These are phyloP conservation scores for Pseudopithomyces maydicus DNA, from an alignment of 2,329 filamentous ascomycete species.

Conservation along the genomic window DNA sequence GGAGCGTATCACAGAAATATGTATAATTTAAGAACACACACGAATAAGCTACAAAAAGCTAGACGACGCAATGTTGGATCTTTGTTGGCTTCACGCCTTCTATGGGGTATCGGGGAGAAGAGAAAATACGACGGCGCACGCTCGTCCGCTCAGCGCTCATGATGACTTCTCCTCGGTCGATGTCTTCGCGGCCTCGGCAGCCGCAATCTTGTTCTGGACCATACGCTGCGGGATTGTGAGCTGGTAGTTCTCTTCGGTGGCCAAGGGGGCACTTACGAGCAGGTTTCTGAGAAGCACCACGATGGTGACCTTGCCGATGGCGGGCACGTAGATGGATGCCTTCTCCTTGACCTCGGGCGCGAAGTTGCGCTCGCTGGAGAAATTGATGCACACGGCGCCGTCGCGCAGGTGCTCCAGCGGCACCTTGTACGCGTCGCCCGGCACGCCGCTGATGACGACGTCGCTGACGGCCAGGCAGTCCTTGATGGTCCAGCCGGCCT, in stretches of 20 bases:
- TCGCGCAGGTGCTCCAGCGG: slow-evolving; percentile 81
- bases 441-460: slow-evolving; percentile 93
- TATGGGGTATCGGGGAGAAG: slow-evolving; percentile 6
- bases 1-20: too few relatives aligned
- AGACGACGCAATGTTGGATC: background rate
- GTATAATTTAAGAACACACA: too few relatives aligned
- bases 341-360: slow-evolving; percentile 89
- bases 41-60: too few relatives aligned
- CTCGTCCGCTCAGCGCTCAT: slow-evolving; percentile 1
- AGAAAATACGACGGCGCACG: background rate
- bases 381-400: slow-evolving; percentile 98
- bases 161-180: slow-evolving; percentile 23
- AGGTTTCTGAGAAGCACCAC: slow-evolving; percentile 88
- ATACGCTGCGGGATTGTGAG: slow-evolving; percentile 45
- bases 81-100: slow-evolving; percentile 8
- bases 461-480: slow-evolving; percentile 87
- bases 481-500: slow-evolving; percentile 77
- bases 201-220: slow-evolving; percentile 49
- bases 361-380: slow-evolving; percentile 95
- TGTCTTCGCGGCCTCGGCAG: slow-evolving; percentile 27
- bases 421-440: slow-evolving; percentile 86
- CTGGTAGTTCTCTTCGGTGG: background rate
- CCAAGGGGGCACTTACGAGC: slow-evolving; percentile 63
- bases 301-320: slow-evolving; percentile 97
- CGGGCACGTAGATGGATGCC: slow-evolving; percentile 94